Evolutionary conservation across 2,329 filamentous ascomycete species (phyloP).

Genomic region (Monilinia fructicola): DNA sequence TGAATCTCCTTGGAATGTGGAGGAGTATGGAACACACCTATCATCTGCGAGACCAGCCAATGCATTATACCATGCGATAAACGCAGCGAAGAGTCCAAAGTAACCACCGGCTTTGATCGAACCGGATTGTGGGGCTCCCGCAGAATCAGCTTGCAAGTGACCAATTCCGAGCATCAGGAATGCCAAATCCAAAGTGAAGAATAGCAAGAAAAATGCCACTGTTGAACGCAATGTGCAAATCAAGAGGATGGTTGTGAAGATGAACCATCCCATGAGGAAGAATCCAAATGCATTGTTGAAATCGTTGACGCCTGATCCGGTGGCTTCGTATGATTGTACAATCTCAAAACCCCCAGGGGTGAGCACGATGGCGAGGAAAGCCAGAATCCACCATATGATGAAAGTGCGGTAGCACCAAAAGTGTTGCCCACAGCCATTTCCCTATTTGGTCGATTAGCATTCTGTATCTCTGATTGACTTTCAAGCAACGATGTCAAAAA

Average conservation of each 20-base stretch:
- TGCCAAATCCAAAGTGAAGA: constrained; percentile 57
- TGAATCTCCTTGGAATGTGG: too few species aligned
- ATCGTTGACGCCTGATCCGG: constrained; percentile 28
- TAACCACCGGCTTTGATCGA: constrained; percentile 69
- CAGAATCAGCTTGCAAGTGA: constrained; percentile 29
- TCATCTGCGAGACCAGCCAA: constrained; percentile 76
- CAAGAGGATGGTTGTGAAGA: constrained; percentile 59
- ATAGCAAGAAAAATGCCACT: constrained; percentile 59
- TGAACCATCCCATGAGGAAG: constrained; percentile 62
- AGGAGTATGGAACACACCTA: constrained; percentile 48
- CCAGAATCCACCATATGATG: constrained; percentile 65
- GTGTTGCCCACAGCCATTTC: constrained; percentile 65
- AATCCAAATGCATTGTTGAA: constrained; percentile 56
- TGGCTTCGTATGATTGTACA: constrained; percentile 39
- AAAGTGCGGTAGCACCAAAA: constrained; percentile 61
- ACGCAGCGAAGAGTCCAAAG: constrained; percentile 79
- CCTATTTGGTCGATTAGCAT: constrained; percentile 41
- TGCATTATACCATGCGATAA: constrained; percentile 85
- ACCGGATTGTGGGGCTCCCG: constrained; percentile 43
- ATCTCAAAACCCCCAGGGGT: constrained; percentile 59
- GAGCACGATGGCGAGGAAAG: constrained; percentile 57
- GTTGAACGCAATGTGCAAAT: constrained; percentile 57
- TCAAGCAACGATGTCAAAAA: neutral
- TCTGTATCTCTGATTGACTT: neutral
- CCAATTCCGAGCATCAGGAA: constrained; percentile 57